These are phyloP conservation scores for Teratosphaeria zuluensis DNA, from an alignment of 2,329 filamentous ascomycete genomes.

Conservation along the genomic window DNA sequence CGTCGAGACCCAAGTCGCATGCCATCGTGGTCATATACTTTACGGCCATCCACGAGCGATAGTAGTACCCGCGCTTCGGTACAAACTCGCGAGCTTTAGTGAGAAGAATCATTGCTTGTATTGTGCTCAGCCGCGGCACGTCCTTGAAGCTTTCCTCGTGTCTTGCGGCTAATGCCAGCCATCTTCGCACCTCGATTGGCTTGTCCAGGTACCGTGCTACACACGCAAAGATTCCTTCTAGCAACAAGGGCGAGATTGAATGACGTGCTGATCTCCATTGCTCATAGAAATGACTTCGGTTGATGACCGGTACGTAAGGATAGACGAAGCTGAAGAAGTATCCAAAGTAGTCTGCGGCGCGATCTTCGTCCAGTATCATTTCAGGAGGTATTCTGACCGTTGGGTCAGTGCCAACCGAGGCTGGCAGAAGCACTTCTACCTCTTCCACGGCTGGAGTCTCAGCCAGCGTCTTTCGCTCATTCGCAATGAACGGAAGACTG, in stretches of 20 bases:
- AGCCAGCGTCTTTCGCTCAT: slow-evolving; percentile 47
- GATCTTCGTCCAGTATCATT: slow-evolving; percentile 82
- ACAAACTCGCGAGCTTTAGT: slow-evolving; percentile 87
- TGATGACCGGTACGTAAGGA: slow-evolving; percentile 83
- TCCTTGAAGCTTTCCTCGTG: slow-evolving; percentile 93
- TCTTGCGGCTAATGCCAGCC: slow-evolving; percentile 80
- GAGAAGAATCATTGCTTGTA: slow-evolving; percentile 79
- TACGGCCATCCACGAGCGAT: slow-evolving; percentile 92
- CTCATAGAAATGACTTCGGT: slow-evolving; percentile 71
- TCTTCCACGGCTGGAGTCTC: slow-evolving; percentile 60
- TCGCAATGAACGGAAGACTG: slow-evolving; percentile 77
- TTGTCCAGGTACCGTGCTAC: slow-evolving; percentile 76
- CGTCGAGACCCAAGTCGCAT: slow-evolving; percentile 80
- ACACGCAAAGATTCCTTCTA: slow-evolving; percentile 88
- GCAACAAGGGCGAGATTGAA: slow-evolving; percentile 77
- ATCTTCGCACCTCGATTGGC: slow-evolving; percentile 75
- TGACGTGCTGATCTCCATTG: slow-evolving; percentile 78
- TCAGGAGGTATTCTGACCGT: slow-evolving; percentile 84
- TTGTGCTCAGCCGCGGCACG: slow-evolving; percentile 76
- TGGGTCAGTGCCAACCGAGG: slow-evolving; percentile 58
- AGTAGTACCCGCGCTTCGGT: slow-evolving; percentile 90
- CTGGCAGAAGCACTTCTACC: slow-evolving; percentile 59
- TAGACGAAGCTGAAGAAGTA: slow-evolving; percentile 87
- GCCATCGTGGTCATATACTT: slow-evolving; percentile 89
- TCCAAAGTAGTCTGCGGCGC: slow-evolving; percentile 73